Percentiles rank a stretch among this genome's conserved stretches.
Evolutionary conservation across 176 grass and related monocot genomes (phyloP).

Genomic region (Musa acuminata): DNA sequence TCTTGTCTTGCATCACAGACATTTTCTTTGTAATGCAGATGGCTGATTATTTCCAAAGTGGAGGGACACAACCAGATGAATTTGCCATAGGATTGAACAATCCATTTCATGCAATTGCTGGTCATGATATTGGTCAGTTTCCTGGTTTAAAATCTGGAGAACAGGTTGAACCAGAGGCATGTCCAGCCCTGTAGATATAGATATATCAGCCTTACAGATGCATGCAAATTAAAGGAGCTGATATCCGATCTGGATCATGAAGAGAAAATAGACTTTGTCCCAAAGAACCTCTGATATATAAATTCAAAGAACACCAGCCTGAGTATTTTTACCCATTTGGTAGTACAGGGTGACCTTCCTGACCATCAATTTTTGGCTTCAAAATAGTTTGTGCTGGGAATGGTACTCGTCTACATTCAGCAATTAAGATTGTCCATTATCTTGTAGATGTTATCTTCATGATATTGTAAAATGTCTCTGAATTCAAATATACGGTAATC

Average conservation of each 20-base stretch:
- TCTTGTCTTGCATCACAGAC: background rate
- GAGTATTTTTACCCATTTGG: too few species aligned
- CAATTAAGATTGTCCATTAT: too few species aligned
- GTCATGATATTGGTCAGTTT: conserved; percentile 90
- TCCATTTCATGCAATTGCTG: conserved; percentile 39
- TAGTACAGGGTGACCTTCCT: too few species aligned
- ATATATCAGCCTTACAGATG: background rate
- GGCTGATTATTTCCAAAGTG: conserved; percentile 49
- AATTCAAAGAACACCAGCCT: too few species aligned
- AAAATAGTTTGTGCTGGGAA: too few species aligned
- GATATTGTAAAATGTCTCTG: too few species aligned
- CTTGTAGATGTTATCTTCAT: too few species aligned
- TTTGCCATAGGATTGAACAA: conserved; percentile 57
- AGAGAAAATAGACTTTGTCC: too few species aligned
- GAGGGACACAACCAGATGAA: conserved; percentile 33
- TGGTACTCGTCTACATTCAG: too few species aligned
- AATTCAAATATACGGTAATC: too few species aligned
- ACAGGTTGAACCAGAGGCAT: conserved; percentile 37
- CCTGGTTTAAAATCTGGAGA: conserved; percentile 37
- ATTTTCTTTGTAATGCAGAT: conserved; percentile 36
- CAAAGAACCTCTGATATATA: too few species aligned
- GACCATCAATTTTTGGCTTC: too few species aligned
- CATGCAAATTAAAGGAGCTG: background rate
- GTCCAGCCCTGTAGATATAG: background rate
- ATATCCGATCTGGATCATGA: background rate